These are phyloP conservation scores for Alternaria incomplexa DNA, from an alignment of 2,329 filamentous ascomycete genomes.

Conservation along the genomic window DNA sequence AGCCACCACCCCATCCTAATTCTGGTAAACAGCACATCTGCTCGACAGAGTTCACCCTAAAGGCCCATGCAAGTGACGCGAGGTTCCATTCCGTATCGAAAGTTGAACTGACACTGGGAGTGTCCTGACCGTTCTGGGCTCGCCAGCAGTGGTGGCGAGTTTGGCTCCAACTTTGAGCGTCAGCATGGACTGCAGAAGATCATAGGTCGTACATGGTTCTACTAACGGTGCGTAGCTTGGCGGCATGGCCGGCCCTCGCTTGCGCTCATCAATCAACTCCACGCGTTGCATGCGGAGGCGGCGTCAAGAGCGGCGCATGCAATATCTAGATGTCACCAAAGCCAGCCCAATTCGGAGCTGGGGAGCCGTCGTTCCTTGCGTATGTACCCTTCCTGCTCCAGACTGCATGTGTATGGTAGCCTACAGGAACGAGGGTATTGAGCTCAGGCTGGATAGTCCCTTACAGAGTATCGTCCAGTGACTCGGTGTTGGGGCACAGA, in stretches of 20 bases:
- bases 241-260: conserved; percentile 6
- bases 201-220: neutral
- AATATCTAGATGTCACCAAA: conserved; percentile 29
- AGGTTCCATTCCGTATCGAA: neutral
- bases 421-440: neutral
- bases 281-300: conserved; percentile 11
- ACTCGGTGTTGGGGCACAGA: neutral
- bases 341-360: conserved; percentile 22
- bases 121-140: neutral
- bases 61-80: neutral
- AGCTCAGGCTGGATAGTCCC: neutral
- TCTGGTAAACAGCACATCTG: neutral
- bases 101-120: neutral
- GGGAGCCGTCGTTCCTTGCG: conserved; percentile 23
- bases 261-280: conserved; percentile 9
- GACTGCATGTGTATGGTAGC: neutral
- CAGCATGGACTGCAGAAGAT: conserved; percentile 5
- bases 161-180: neutral
- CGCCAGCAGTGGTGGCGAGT: neutral
- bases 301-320: conserved; percentile 20
- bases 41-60: neutral
- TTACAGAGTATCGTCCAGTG: neutral
- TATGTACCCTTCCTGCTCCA: neutral
- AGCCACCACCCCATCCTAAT: neutral
- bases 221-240: conserved; percentile 2